A percentile compares a stretch with the other conserved stretches of the same genome.
Evolutionary conservation across 768 basidiomycete species (phyloP).

Genomic region (Ramaria rubella): DNA sequence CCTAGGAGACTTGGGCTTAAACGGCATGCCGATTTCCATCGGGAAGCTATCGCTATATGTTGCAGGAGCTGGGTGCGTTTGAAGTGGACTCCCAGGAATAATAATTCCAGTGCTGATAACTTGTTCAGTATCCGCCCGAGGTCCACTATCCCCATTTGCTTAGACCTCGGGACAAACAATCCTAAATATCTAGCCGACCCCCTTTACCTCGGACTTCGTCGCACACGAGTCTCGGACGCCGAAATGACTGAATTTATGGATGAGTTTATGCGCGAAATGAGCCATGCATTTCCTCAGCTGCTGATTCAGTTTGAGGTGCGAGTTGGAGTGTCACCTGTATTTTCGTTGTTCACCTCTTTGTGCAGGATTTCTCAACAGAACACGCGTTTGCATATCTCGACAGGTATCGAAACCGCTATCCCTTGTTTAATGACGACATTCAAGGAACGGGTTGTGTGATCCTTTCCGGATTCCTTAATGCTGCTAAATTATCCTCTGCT

Average conservation of each 20-base stretch:
- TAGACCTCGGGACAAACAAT: constrained; percentile 90
- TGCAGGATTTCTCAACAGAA: constrained; percentile 87
- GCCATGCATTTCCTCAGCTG: constrained; percentile 65
- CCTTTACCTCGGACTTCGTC: constrained; percentile 80
- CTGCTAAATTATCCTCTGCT: constrained; percentile 66
- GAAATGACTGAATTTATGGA: constrained; percentile 84
- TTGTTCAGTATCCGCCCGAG: constrained; percentile 58
- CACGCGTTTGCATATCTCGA: constrained; percentile 85
- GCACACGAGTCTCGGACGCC: constrained; percentile 53
- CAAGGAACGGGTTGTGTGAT: constrained; percentile 90
- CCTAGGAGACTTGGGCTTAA: constrained; percentile 75
- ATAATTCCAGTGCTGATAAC: background rate
- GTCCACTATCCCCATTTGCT: constrained; percentile 74
- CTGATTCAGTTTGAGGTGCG: constrained; percentile 79
- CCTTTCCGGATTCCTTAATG: constrained; percentile 84
- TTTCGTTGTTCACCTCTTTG: background rate
- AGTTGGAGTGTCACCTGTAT: background rate
- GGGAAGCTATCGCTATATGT: constrained; percentile 92
- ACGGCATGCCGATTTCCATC: constrained; percentile 83
- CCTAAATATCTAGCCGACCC: constrained; percentile 75
- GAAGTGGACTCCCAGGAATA: constrained; percentile 16
- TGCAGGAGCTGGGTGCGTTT: constrained; percentile 75
- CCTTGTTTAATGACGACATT: constrained; percentile 87
- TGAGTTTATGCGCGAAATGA: constrained; percentile 85
- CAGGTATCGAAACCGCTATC: constrained; percentile 66